These are phyloP conservation scores for Termitomyces sp. DNA, from an alignment of 768 basidiomycete genomes.

Conservation along the genomic window DNA sequence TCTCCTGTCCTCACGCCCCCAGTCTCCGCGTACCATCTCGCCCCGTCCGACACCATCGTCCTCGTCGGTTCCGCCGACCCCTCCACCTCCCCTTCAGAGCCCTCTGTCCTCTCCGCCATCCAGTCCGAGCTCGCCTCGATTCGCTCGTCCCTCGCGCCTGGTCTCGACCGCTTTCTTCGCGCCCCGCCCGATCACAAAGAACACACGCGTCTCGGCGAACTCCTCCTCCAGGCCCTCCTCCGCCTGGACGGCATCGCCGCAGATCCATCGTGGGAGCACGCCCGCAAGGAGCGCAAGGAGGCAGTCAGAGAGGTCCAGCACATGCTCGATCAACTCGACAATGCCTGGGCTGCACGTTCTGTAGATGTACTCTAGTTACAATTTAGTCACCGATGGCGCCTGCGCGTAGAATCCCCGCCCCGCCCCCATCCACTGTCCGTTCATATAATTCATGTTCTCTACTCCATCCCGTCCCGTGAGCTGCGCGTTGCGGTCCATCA, in stretches of 20 bases:
- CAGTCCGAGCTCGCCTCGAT: constrained; percentile 48
- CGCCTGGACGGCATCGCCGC: constrained; percentile 78
- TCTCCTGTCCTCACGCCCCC: constrained; percentile 10
- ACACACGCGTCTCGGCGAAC: constrained; percentile 64
- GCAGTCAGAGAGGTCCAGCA: constrained; percentile 85
- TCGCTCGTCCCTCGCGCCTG: constrained; percentile 47
- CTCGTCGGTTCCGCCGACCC: constrained; percentile 50
- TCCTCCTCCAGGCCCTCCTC: constrained; percentile 82
- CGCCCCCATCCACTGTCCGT: constrained; percentile 13
- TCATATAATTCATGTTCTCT: constrained; percentile 10
- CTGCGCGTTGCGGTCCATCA: constrained; percentile 71
- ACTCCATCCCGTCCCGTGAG: constrained; percentile 37
- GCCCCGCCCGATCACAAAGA: constrained; percentile 28
- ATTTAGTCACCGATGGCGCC: constrained; percentile 24
- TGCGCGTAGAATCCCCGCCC: constrained; percentile 14
- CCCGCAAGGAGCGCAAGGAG: constrained; percentile 74
- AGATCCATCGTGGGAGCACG: constrained; percentile 71
- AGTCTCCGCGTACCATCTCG: constrained; percentile 77
- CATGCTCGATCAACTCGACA: constrained; percentile 76
- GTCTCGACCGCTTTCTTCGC: constrained; percentile 51
- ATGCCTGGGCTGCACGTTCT: constrained; percentile 43
- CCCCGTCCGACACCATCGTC: constrained; percentile 61
- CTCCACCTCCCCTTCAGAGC: constrained; percentile 36
- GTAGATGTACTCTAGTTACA: constrained; percentile 16
- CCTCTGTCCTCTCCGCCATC: constrained; percentile 47